These are phyloP conservation scores for Beauveria scarabaeidicola DNA, from an alignment of 2,329 filamentous ascomycete genomes.

Conservation along the genomic window DNA sequence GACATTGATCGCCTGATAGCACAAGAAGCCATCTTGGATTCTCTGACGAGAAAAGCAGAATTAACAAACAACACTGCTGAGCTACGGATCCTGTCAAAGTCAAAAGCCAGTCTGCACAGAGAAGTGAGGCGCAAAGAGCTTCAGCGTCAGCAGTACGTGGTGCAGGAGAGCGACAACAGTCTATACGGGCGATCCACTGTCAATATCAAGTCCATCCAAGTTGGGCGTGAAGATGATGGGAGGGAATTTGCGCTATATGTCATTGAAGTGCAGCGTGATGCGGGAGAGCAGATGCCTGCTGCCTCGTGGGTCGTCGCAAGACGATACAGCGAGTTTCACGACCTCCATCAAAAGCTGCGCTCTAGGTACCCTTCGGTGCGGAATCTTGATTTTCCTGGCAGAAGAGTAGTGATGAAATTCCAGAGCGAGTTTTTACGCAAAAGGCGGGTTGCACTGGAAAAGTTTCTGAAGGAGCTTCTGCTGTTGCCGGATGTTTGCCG, in stretches of 20 bases:
- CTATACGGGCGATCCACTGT: constrained; percentile 86
- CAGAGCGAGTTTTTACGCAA: constrained; percentile 95
- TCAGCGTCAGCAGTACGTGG: constrained; percentile 91
- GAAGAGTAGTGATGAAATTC: constrained; percentile 91
- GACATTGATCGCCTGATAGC: constrained; percentile 84
- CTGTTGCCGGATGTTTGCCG: constrained; percentile 88
- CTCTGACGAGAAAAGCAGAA: constrained; percentile 86
- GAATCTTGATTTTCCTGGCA: constrained; percentile 81
- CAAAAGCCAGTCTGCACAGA: constrained; percentile 82
- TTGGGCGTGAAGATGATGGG: constrained; percentile 84
- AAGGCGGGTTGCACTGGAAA: constrained; percentile 72
- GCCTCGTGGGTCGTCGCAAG: constrained; percentile 89
- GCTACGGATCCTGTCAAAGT: constrained; percentile 83
- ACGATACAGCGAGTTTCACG: constrained; percentile 93
- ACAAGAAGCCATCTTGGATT: constrained; percentile 87
- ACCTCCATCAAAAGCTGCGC: constrained; percentile 83
- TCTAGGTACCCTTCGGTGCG: constrained; percentile 80
- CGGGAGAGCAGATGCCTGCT: constrained; percentile 93
- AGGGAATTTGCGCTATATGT: constrained; percentile 91
- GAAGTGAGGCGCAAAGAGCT: constrained; percentile 92
- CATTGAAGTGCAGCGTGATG: constrained; percentile 81
- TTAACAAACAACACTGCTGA: constrained; percentile 95
- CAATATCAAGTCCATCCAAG: constrained; percentile 85
- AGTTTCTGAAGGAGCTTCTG: constrained; percentile 74
- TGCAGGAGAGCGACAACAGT: constrained; percentile 97